Percentiles rank a stretch among this genome's conserved stretches.
These are phyloP conservation scores for Scedosporium apiospermum DNA, from an alignment of 2,329 filamentous ascomycete species.

Conservation along the genomic window DNA sequence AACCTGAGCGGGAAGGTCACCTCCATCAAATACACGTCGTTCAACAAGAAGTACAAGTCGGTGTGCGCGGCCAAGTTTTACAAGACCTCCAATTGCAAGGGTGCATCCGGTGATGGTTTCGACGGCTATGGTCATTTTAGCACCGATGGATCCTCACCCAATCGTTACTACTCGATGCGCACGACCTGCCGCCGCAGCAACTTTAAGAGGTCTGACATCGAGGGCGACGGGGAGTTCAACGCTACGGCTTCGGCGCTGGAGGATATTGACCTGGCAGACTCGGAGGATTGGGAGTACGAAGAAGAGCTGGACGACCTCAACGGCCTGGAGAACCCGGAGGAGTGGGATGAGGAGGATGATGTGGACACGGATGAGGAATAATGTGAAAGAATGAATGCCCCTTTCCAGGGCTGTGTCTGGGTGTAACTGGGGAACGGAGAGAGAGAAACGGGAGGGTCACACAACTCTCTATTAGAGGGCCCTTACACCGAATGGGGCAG, in stretches of 20 bases:
- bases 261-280: background rate
- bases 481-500: too few species aligned
- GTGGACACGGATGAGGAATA: too few species aligned
- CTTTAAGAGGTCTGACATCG: background rate
- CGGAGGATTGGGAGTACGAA: background rate
- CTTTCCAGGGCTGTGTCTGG: too few species aligned
- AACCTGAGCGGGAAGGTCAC: background rate
- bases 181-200: background rate
- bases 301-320: background rate
- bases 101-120: background rate
- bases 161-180: background rate
- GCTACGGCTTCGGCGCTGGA: background rate
- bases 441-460: too few species aligned
- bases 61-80: background rate
- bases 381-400: too few species aligned
- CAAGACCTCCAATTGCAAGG: background rate
- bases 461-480: too few species aligned
- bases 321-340: background rate
- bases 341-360: constrained; percentile 8
- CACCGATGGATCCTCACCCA: background rate
- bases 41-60: background rate
- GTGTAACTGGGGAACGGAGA: too few species aligned
- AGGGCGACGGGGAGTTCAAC: background rate
- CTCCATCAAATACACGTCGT: background rate
- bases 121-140: background rate